Conservation (phyloP, 805 yeast species). For the Wickerhamiella galacta region DNA sequence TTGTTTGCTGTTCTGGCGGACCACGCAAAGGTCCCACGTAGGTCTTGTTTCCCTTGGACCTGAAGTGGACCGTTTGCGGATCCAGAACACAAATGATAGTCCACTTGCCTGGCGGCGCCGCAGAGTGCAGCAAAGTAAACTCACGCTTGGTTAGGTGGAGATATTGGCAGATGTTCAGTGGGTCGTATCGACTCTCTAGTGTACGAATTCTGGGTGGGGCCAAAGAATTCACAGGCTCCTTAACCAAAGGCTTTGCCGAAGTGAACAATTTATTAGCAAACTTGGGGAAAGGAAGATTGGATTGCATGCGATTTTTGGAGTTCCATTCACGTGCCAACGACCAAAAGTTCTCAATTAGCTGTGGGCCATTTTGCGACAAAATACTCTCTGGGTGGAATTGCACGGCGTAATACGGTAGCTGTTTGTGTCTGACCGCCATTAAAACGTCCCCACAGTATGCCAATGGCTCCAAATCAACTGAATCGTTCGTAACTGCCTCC, state of each 20-base stretch:
- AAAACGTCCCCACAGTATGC: conserved; percentile 28
- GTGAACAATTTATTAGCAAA: neutral
- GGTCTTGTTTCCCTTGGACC: conserved; percentile 9
- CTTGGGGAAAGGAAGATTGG: neutral
- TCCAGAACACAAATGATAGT: conserved; percentile 54
- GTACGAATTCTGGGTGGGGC: conserved; percentile 1
- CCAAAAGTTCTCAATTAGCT: conserved; percentile 49
- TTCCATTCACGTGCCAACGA: conserved; percentile 27
- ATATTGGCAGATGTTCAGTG: conserved; percentile 7
- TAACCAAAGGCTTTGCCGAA: neutral
- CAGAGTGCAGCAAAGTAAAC: conserved; percentile 55
- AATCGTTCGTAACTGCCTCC: conserved; percentile 26
- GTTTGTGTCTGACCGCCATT: conserved; percentile 63
- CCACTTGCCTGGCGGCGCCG: conserved; percentile 75
- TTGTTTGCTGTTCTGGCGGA: neutral
- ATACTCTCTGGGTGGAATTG: conserved; percentile 96
- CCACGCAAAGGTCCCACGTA: conserved; percentile 9
- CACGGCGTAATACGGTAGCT: conserved; percentile 70
- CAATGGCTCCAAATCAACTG: neutral
- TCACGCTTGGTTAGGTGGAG: conserved; percentile 21
- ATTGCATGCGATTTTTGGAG: neutral
- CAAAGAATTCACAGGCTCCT: neutral
- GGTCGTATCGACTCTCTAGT: neutral
- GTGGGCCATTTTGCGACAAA: conserved; percentile 53
- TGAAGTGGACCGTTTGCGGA: conserved; percentile 9